Evolutionary conservation across 78 protist genomes (phyloP), one percentile per base, ranked within the genome.

Genomic region (Dictyostelium citrinum): DNA sequence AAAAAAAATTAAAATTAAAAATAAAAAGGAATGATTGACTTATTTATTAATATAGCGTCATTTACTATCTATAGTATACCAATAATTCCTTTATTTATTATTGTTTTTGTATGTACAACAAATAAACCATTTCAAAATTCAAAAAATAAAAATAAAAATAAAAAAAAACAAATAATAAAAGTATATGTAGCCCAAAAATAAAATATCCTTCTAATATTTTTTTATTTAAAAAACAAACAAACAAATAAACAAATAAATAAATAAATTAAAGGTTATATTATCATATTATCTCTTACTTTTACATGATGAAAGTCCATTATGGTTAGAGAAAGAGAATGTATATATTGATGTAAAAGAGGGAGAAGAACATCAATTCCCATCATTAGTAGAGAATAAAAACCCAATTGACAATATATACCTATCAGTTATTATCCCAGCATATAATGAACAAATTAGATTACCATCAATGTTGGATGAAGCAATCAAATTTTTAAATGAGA

Each of bases 361-460:
- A 7, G 61, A 58, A 1, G 68, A 55, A 45, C 49, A 41, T 17
- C 22, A 74, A 37, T 85, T 85, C 16, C 77, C 84, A 41, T 74
- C 83, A 29, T 20, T 55, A 61, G 78, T 29, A 55, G 17, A 31
- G 71, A 83, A 45, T 11, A 55, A 35, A 81, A 70, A 41, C 2
- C 72, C 31, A 24, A 64, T 81, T n/a, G 82, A 41, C 17, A 37
- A 61, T 43, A 17, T 93, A 5, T 61, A 93, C 31, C 12, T 93
- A 37, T 82, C 91, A 31, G 70, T 97, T 3, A 75, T 97, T 12
- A n/a, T 95, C 12, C 98, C 98, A 41, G 96, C 97, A 14, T 94
- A 84, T 79, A 93, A 97, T 39, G 98, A 97, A 81, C 92, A 55
- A 27, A 33, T 29, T 12, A 80, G 98, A 35, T 75, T 97, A 29